A percentile compares a stretch with the other conserved stretches of the same genome.
Conservation (phyloP, 176 grass and related monocot genomes). For the Bothriochloa decipiens region DNA sequence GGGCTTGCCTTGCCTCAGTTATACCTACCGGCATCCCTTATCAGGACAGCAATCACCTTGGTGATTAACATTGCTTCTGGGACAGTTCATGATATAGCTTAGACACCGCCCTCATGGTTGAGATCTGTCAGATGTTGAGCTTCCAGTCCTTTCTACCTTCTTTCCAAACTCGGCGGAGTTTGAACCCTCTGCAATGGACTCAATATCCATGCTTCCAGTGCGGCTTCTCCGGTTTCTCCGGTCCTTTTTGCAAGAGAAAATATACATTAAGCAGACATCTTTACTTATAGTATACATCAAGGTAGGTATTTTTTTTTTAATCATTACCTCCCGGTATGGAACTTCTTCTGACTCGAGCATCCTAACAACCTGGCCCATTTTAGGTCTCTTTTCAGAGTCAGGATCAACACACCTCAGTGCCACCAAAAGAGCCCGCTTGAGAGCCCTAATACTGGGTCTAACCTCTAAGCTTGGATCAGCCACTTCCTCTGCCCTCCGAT, state of each 20-base stretch:
- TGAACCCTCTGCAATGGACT: conserved; percentile 58
- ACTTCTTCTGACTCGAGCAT: conserved; percentile 86
- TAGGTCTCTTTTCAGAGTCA: conserved; percentile 83
- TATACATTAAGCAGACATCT: background rate
- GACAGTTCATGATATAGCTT: background rate
- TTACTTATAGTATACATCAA: conserved; percentile 17
- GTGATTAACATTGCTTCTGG: conserved; percentile 28
- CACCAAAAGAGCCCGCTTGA: conserved; percentile 70
- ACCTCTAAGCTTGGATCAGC: conserved; percentile 62
- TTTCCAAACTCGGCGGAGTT: conserved; percentile 59
- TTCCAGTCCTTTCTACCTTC: conserved; percentile 57
- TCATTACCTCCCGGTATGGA: conserved; percentile 72
- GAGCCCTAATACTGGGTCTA: conserved; percentile 59
- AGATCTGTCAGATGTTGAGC: conserved; percentile 50
- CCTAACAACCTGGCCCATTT: conserved; percentile 82
- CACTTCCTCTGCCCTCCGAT: conserved; percentile 78
- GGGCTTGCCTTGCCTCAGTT: conserved; percentile 18
- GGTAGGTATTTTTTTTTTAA: background rate
- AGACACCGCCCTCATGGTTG: conserved; percentile 42
- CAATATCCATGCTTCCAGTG: conserved; percentile 68
- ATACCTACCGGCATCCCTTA: conserved; percentile 41
- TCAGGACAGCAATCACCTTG: conserved; percentile 26
- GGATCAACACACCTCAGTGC: conserved; percentile 82
- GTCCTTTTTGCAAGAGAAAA: conserved; percentile 37
- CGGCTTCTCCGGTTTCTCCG: conserved; percentile 65